Percentiles rank a stretch among this genome's conserved stretches.
phyloP scores from a whole-genome alignment of 208 protist species.

The Acanthamoeba sp. region DNA sequence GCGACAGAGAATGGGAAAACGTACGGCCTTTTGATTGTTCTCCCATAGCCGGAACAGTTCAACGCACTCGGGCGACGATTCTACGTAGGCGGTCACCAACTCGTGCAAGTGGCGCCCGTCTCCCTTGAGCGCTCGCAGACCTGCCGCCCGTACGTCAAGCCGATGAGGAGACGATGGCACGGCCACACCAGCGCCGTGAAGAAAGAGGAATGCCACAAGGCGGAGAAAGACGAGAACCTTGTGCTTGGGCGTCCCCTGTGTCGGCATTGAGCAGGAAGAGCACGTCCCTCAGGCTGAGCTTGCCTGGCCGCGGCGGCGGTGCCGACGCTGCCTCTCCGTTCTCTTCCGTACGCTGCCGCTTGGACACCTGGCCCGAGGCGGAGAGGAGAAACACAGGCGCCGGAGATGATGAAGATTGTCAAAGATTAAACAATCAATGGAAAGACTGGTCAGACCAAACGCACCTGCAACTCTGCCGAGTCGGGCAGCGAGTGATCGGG shows the following conservation, averaged over 20 bases:
- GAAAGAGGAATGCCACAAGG: no score
- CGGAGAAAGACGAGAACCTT: not conserved
- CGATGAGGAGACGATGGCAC: not conserved
- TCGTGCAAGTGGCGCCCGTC: not conserved
- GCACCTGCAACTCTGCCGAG: not conserved
- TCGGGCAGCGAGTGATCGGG: not conserved
- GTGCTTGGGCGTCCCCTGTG: not conserved
- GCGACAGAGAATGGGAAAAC: not conserved
- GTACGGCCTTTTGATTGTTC: not conserved
- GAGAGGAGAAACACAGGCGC: not conserved
- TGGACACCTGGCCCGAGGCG: not conserved
- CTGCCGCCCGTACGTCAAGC: not conserved
- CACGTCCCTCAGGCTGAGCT: not conserved
- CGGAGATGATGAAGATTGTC: not conserved
- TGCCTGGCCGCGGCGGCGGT: not conserved
- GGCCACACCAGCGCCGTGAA: not conserved
- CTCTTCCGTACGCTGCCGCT: not conserved
- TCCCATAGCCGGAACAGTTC: constrained; percentile 35
- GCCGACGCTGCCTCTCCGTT: not conserved
- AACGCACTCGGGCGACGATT: constrained; percentile 46
- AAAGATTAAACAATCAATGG: not conserved
- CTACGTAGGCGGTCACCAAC: not conserved
- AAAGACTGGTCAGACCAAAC: not conserved
- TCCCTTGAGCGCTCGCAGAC: not conserved
- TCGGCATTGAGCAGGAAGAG: constrained; percentile 21